Conservation (phyloP, 2,329 filamentous ascomycete genomes). For the Scortechinia acanthostroma region DNA sequence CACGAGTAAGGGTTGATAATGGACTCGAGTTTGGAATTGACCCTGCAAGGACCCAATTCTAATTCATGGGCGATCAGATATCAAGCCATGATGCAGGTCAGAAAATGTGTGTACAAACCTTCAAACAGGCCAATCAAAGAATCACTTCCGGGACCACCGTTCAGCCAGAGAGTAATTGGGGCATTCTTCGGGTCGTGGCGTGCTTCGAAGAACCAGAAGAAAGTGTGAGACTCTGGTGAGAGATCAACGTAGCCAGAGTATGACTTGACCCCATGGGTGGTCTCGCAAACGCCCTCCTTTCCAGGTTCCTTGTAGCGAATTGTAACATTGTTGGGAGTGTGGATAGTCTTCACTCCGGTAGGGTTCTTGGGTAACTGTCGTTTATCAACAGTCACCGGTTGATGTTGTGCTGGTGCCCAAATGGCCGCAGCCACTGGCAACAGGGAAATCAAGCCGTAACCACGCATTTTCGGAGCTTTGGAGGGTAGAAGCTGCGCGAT, state of each 20-base stretch:
- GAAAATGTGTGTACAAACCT: constrained; percentile 12
- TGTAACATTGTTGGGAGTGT: constrained; percentile 29
- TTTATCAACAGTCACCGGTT: neutral
- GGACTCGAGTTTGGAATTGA: neutral
- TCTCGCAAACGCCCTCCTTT: constrained; percentile 35
- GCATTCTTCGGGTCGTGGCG: constrained; percentile 32
- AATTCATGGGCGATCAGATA: too few relatives aligned
- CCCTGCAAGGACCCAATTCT: constrained; percentile 1
- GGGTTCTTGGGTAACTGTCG: constrained; percentile 26
- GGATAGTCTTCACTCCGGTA: constrained; percentile 31
- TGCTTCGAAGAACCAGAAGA: constrained; percentile 37
- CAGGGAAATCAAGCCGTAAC: neutral
- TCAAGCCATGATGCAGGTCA: too few relatives aligned
- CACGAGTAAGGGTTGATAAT: neutral
- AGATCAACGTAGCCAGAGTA: constrained; percentile 28
- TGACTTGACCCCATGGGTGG: constrained; percentile 38
- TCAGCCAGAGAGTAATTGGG: constrained; percentile 39
- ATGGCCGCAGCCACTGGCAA: neutral
- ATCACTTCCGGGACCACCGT: constrained; percentile 46
- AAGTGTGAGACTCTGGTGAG: constrained; percentile 14
- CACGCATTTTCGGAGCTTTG: too few relatives aligned
- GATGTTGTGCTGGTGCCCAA: neutral
- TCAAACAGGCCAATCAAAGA: constrained; percentile 45
- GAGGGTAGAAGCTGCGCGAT: too few relatives aligned
- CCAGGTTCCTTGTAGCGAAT: constrained; percentile 43